A percentile compares a stretch with the other conserved stretches of the same genome.
phyloP scores from a whole-genome alignment of 1,139 yeast species.

The Protomyces gravidus region DNA sequence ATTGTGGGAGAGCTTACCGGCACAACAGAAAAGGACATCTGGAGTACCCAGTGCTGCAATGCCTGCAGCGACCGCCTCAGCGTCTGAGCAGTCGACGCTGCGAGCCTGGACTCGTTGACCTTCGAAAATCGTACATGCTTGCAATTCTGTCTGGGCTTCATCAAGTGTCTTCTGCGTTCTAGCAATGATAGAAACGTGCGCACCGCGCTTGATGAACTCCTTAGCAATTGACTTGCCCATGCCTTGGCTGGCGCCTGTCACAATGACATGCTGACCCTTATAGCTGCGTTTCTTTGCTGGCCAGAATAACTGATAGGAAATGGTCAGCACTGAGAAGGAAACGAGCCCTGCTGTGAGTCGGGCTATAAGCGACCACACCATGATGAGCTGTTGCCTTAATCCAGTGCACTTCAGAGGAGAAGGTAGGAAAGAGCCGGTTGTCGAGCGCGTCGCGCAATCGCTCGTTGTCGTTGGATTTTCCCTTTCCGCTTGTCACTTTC shows the following conservation, averaged over 20 bases:
- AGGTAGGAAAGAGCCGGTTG: too few relatives aligned
- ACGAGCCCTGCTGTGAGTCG: not conserved
- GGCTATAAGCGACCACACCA: not conserved
- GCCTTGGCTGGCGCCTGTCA: slow-evolving; percentile 96
- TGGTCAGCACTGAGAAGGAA: not conserved
- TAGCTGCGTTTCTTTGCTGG: slow-evolving; percentile 11
- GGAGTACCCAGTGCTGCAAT: slow-evolving; percentile 48
- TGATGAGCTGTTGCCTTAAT: too few relatives aligned
- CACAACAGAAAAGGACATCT: slow-evolving; percentile 76
- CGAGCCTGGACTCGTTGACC: slow-evolving; percentile 48
- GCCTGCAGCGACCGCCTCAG: slow-evolving; percentile 50
- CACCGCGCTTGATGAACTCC: slow-evolving; percentile 53
- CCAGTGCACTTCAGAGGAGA: too few relatives aligned
- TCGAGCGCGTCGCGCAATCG: too few relatives aligned
- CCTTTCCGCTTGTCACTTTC: too few relatives aligned
- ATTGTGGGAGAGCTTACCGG: slow-evolving; percentile 51
- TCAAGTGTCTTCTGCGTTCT: slow-evolving; percentile 59
- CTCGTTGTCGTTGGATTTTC: too few relatives aligned
- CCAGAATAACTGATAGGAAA: slow-evolving; percentile 1
- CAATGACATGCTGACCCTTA: slow-evolving; percentile 52
- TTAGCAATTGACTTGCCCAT: slow-evolving; percentile 76
- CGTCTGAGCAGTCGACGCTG: slow-evolving; percentile 63
- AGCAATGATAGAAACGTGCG: slow-evolving; percentile 68
- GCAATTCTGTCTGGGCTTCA: slow-evolving; percentile 46
- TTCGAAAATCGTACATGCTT: slow-evolving; percentile 33